Base-by-base conservation (phyloP, 495 filamentous ascomycete genomes). In the Lasiosphaeria hispida region DNA sequence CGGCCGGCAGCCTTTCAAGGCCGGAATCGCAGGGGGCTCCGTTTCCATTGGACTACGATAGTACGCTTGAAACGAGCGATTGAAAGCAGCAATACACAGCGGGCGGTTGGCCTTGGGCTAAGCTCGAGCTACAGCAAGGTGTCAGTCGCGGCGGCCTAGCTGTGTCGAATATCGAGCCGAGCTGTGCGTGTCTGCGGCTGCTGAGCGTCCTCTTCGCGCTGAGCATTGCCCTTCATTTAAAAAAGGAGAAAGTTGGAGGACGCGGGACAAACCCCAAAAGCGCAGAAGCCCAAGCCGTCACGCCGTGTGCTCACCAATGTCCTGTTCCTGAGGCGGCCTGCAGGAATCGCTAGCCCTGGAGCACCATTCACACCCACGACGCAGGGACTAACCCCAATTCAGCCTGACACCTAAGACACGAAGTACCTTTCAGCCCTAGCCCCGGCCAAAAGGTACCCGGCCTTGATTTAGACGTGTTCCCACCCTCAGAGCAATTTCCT, bases 401-500 rank as follows among this genome's bases (percentile, higher is more conserved):
- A 56, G 58, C 39, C 49, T 59, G 55, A 40, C 62, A 56, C 35
- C 53, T 47, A 56, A 57, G 58, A 57, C 60, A 54, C 35, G 49
- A 66, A 47, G 64, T 63, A 54, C 35, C 59, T 59, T 57, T 62
- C 61, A 41, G 64, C 65, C 56, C 43, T 33, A 18, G 41, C 17
- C 41, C 60, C 63, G 38, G 60, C 66, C 30, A 50, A 63, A 55
- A 45, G 48, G 35, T 59, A 65, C 65, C 39, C 48, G 55, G 11
- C 36, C 42, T 57, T 35, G 58, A 54, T 58, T 61, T 49, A 55
- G 58, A 55, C 60, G 48, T 58, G 53, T 45, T 44, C 57, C 55
- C 49, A 57, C 62, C 64, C 62, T 50, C 57, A 61, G 48, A 63
- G 61, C 61, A 69, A 67, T 69, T 69, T 67, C 67, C 64, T 63